These are phyloP conservation scores for Gamarada debralockiae DNA, from an alignment of 495 filamentous ascomycete species.

Conservation along the genomic window DNA sequence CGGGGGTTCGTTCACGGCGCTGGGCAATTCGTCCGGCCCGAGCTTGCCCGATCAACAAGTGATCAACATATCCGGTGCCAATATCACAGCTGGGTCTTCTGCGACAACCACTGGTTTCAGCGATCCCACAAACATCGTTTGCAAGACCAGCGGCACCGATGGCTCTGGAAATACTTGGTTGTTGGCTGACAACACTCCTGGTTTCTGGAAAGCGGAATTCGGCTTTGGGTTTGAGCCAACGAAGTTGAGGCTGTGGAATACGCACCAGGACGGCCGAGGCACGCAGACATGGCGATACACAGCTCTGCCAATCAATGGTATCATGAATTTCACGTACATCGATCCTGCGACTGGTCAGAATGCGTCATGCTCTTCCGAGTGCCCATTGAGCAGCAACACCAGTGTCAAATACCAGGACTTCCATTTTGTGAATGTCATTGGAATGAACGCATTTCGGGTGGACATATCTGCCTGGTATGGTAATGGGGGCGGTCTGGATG, in stretches of 20 bases:
- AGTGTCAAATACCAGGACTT: conserved; percentile 78
- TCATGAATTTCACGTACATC: conserved; percentile 93
- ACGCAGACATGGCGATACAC: conserved; percentile 84
- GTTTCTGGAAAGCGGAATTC: conserved; percentile 82
- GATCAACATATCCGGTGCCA: conserved; percentile 77
- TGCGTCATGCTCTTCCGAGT: conserved; percentile 68
- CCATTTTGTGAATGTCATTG: conserved; percentile 78
- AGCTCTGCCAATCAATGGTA: conserved; percentile 77
- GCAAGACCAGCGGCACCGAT: conserved; percentile 61
- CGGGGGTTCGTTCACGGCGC: conserved; percentile 83
- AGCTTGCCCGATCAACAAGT: conserved; percentile 63
- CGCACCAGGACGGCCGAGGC: conserved; percentile 77
- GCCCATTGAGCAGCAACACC: conserved; percentile 68
- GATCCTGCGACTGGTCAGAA: conserved; percentile 65
- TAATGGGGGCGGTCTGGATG: conserved; percentile 77
- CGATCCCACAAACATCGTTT: conserved; percentile 82
- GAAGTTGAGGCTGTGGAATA: conserved; percentile 87
- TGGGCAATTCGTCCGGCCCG: conserved; percentile 71
- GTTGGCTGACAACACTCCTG: conserved; percentile 71
- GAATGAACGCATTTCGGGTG: conserved; percentile 84
- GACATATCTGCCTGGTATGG: conserved; percentile 87
- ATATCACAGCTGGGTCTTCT: conserved; percentile 61
- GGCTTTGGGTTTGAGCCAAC: conserved; percentile 78
- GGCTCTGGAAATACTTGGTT: conserved; percentile 79
- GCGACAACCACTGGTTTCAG: conserved; percentile 60